These are phyloP conservation scores for Primulina tabacum DNA, from an alignment of 257 asterid species.

Conservation along the genomic window DNA sequence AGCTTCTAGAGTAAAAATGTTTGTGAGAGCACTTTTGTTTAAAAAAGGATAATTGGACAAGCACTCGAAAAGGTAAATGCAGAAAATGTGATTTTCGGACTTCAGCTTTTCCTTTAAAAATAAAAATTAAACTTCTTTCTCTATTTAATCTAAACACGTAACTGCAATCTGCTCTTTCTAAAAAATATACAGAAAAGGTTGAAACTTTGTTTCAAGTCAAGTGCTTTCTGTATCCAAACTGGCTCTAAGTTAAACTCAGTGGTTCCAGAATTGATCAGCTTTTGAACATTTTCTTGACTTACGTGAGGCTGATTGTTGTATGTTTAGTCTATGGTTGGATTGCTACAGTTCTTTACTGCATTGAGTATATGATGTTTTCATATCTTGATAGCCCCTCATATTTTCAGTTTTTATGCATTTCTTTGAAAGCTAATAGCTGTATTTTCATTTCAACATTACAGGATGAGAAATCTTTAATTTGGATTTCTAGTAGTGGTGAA, in stretches of 20 bases:
- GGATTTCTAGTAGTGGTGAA: conserved; percentile 60
- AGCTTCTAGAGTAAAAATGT: neutral
- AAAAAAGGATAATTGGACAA: neutral
- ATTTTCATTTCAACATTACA: conserved; percentile 10
- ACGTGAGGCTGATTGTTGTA: neutral
- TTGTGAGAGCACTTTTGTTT: neutral
- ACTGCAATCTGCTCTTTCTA: neutral
- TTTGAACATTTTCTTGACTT: neutral
- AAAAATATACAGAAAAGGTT: too few species aligned
- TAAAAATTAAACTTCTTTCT: neutral
- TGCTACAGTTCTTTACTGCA: neutral
- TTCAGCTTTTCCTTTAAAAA: too few species aligned
- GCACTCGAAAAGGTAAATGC: neutral
- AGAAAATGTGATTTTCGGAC: neutral
- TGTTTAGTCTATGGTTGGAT: neutral
- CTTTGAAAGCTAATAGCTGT: conserved; percentile 25
- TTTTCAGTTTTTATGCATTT: conserved; percentile 10
- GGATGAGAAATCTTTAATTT: too few species aligned
- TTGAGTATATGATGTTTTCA: neutral
- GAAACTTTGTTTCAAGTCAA: too few species aligned
- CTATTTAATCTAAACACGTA: neutral
- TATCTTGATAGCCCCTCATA: neutral
- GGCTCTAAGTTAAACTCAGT: neutral
- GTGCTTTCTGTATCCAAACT: neutral
- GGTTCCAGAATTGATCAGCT: neutral